These are phyloP conservation scores for Alloteropsis angusta DNA, from an alignment of 202 grass and related monocot genomes.

Conservation along the genomic window DNA sequence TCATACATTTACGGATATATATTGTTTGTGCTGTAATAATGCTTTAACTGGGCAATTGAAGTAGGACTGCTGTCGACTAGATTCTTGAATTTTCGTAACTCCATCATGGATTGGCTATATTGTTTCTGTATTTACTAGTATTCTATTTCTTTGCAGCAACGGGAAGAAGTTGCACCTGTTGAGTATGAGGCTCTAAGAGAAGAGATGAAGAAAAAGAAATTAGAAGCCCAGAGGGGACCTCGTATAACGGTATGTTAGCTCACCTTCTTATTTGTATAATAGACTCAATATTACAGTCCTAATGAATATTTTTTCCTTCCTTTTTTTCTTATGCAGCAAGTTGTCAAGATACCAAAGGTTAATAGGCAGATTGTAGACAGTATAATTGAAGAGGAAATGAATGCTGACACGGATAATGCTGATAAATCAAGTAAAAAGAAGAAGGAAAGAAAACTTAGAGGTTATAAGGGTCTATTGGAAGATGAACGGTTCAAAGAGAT, in stretches of 20 bases:
- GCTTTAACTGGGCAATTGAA: not conserved
- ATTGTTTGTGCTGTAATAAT: not conserved
- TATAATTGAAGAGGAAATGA: slow-evolving; percentile 46
- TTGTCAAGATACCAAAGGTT: slow-evolving; percentile 67
- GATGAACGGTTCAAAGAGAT: slow-evolving; percentile 61
- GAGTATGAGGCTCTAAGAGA: slow-evolving; percentile 44
- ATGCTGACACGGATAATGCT: slow-evolving; percentile 34
- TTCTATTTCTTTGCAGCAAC: slow-evolving; percentile 44
- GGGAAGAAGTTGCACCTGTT: slow-evolving; percentile 43
- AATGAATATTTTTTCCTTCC: not conserved
- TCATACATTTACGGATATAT: not conserved
- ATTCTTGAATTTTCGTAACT: not conserved
- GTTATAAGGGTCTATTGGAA: slow-evolving; percentile 31
- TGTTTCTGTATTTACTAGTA: slow-evolving; percentile 24
- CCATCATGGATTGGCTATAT: not conserved
- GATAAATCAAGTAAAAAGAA: slow-evolving; percentile 51
- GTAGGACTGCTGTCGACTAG: not conserved
- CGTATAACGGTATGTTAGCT: slow-evolving; percentile 62
- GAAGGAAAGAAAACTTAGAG: slow-evolving; percentile 49
- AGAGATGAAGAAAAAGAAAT: slow-evolving; percentile 50
- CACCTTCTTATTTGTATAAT: slow-evolving; percentile 3
- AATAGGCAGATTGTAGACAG: slow-evolving; percentile 53
- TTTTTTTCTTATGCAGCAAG: slow-evolving; percentile 37
- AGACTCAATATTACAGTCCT: not conserved
- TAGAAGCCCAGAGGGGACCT: slow-evolving; percentile 51